These are phyloP conservation scores for Ilex aquifolium DNA, from an alignment of 257 asterid genomes.

Conservation along the genomic window DNA sequence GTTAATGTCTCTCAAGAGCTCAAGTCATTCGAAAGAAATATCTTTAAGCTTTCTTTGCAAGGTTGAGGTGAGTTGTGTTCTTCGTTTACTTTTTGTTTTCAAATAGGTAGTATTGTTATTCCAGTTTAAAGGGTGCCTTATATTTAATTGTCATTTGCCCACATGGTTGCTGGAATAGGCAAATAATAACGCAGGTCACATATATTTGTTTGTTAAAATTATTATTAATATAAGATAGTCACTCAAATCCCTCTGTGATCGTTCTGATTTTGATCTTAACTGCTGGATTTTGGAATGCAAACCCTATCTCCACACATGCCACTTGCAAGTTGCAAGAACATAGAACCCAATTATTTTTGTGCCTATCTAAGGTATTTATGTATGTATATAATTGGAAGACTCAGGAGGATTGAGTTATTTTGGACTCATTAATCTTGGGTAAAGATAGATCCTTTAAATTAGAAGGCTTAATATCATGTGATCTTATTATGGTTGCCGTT, in stretches of 20 bases:
- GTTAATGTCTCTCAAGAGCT: slow-evolving; percentile 62
- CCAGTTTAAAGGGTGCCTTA: background rate
- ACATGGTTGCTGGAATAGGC: background rate
- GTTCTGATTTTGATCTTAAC: too few relatives aligned
- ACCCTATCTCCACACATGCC: too few relatives aligned
- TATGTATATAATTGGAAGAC: too few relatives aligned
- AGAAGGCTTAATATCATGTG: too few relatives aligned
- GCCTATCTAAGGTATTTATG: too few relatives aligned
- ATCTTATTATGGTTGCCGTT: too few relatives aligned
- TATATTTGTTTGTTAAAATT: background rate
- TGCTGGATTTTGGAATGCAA: too few relatives aligned
- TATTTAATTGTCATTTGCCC: background rate
- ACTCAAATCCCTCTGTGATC: background rate
- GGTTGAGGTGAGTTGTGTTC: slow-evolving; percentile 56
- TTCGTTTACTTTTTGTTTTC: background rate
- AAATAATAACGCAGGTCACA: background rate
- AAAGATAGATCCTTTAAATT: too few relatives aligned
- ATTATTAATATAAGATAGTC: background rate
- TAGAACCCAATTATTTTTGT: too few relatives aligned
- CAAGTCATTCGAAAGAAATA: slow-evolving; percentile 55
- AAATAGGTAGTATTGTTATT: background rate
- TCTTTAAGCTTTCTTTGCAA: slow-evolving; percentile 68
- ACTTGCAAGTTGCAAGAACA: too few relatives aligned
- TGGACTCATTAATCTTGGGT: too few relatives aligned
- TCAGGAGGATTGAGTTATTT: too few relatives aligned